Conservation (phyloP, 768 basidiomycete species). For the Leccinum disarticulatum region DNA sequence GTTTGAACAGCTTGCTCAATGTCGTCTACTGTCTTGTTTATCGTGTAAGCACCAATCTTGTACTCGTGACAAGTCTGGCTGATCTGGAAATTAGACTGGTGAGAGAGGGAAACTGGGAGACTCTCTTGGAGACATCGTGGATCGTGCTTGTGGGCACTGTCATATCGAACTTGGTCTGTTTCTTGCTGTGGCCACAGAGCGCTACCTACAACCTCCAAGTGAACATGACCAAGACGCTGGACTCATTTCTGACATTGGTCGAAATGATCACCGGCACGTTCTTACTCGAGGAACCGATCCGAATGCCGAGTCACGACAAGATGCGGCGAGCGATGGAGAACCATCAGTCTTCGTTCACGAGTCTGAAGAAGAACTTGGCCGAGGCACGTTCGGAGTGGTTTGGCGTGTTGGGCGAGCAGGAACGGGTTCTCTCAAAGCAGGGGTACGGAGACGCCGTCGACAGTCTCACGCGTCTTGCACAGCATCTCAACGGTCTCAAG, state of each 20-base stretch:
- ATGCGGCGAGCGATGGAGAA: conserved; percentile 78
- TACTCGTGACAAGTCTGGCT: background rate
- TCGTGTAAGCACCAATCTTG: conserved; percentile 54
- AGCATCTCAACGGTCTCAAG: conserved; percentile 88
- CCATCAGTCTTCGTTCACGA: conserved; percentile 89
- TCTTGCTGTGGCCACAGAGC: conserved; percentile 78
- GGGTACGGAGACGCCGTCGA: conserved; percentile 88
- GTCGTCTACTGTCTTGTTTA: conserved; percentile 79
- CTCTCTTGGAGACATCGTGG: conserved; percentile 69
- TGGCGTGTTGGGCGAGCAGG: conserved; percentile 25
- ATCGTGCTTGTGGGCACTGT: conserved; percentile 75
- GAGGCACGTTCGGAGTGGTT: conserved; percentile 90
- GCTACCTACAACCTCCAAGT: conserved; percentile 80
- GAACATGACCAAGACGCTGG: conserved; percentile 82
- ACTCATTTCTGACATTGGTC: conserved; percentile 86
- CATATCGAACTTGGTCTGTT: conserved; percentile 85
- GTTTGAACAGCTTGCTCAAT: conserved; percentile 68
- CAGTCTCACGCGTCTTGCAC: conserved; percentile 85
- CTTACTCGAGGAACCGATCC: conserved; percentile 69
- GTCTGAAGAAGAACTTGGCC: conserved; percentile 77
- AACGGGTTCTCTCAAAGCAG: conserved; percentile 35
- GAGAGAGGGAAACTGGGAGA: conserved; percentile 83
- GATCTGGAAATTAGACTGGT: conserved; percentile 53
- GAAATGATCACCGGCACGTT: conserved; percentile 82
- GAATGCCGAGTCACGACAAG: conserved; percentile 55